A percentile compares a stretch with the other conserved stretches of the same genome.
Conservation (phyloP, 2,329 filamentous ascomycete genomes). For the Ascochyta viciae-villosae region DNA sequence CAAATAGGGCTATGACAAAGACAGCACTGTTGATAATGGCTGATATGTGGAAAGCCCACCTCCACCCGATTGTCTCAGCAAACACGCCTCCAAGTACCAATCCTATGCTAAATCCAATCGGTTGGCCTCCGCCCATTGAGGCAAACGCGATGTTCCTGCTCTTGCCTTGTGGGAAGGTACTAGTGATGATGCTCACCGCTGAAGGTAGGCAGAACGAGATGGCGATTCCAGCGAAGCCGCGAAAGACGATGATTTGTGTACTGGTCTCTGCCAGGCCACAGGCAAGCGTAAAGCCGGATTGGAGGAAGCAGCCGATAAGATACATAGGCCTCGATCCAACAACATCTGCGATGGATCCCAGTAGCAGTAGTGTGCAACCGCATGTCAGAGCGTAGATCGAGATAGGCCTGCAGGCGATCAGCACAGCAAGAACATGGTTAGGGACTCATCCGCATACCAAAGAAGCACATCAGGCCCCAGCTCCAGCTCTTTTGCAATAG, state of each 20-base stretch:
- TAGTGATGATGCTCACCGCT: slow-evolving; percentile 58
- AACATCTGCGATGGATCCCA: slow-evolving; percentile 60
- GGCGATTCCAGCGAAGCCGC: slow-evolving; percentile 55
- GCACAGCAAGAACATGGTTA: not conserved
- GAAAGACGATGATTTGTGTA: slow-evolving; percentile 56
- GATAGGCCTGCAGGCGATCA: slow-evolving; percentile 39
- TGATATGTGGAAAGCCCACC: slow-evolving; percentile 59
- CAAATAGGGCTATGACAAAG: slow-evolving; percentile 50
- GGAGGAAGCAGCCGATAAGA: slow-evolving; percentile 55
- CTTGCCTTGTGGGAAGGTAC: slow-evolving; percentile 55
- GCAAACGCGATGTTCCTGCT: slow-evolving; percentile 61
- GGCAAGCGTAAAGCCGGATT: slow-evolving; percentile 55
- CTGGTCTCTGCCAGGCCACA: slow-evolving; percentile 49
- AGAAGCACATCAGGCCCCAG: slow-evolving; percentile 35
- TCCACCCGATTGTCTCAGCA: slow-evolving; percentile 58
- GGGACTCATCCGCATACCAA: slow-evolving; percentile 25
- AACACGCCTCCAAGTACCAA: slow-evolving; percentile 61
- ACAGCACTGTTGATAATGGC: slow-evolving; percentile 54
- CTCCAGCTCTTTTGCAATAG: slow-evolving; percentile 48
- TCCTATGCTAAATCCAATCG: slow-evolving; percentile 60
- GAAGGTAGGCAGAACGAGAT: slow-evolving; percentile 58
- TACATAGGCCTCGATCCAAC: slow-evolving; percentile 58
- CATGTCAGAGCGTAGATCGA: slow-evolving; percentile 53
- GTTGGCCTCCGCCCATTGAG: slow-evolving; percentile 58
- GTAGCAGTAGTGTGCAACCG: slow-evolving; percentile 58